These are phyloP conservation scores for Theileria sp. DNA, from an alignment of 169 alveolate genomes.

Conservation along the genomic window DNA sequence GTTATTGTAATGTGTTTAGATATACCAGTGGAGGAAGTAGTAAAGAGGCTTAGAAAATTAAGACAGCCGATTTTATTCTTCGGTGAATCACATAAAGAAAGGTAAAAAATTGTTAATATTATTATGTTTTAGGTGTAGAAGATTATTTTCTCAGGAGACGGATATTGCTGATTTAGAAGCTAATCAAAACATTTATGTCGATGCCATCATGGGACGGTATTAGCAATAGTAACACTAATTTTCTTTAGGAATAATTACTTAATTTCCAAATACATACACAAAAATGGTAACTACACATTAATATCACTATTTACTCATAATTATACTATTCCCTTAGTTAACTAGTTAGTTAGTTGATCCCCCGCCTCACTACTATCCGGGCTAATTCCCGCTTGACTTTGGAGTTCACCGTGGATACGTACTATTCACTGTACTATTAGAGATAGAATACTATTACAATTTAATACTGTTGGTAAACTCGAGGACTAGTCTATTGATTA, in stretches of 20 bases:
- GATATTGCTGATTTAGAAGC: constrained; percentile 18
- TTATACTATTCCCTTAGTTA: no score
- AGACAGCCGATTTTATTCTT: constrained; percentile 36
- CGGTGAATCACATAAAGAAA: constrained; percentile 51
- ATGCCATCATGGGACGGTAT: constrained; percentile 25
- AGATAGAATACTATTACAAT: no score
- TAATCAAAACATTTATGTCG: constrained; percentile 23
- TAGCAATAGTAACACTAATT: neutral
- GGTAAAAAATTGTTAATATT: constrained; percentile 16
- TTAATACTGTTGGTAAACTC: no score
- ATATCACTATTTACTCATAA: no score
- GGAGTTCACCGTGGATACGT: no score
- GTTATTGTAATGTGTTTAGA: neutral
- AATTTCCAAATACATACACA: constrained; percentile 13
- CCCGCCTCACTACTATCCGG: no score
- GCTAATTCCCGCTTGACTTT: no score
- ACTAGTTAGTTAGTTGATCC: no score
- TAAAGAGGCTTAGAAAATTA: constrained; percentile 24
- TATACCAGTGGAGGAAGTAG: constrained; percentile 30
- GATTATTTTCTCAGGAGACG: constrained; percentile 14
- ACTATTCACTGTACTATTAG: no score
- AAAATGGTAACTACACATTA: no score
- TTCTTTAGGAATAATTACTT: constrained; percentile 8
- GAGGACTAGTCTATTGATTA: no score
- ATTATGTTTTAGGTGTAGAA: constrained; percentile 3